A percentile compares a stretch with the other conserved stretches of the same genome.
These are phyloP conservation scores for Dacryopinax spathularia DNA, from an alignment of 768 basidiomycete species.

Conservation along the genomic window DNA sequence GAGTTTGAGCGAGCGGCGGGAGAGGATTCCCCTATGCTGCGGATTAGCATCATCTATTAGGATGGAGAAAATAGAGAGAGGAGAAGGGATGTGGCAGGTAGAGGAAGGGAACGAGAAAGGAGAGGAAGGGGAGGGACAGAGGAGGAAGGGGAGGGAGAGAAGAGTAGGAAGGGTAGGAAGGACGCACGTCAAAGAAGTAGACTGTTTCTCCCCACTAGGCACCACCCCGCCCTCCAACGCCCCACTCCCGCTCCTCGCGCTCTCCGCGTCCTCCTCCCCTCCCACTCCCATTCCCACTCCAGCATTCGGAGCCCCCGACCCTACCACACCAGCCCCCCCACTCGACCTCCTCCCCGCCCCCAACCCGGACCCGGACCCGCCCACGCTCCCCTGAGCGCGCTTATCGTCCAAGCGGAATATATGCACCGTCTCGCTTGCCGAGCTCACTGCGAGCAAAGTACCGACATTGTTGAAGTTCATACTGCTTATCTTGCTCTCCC, in stretches of 20 bases:
- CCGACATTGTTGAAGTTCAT: slow-evolving; percentile 74
- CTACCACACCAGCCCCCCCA: too few relatives aligned
- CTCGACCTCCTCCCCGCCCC: slow-evolving; percentile 14
- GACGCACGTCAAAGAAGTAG: not conserved
- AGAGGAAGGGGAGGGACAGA: not conserved
- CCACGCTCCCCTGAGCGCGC: slow-evolving; percentile 20
- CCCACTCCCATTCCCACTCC: slow-evolving; percentile 33
- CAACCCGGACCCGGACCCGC: slow-evolving; percentile 3
- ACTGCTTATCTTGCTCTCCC: slow-evolving; percentile 72
- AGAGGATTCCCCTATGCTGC: slow-evolving; percentile 5
- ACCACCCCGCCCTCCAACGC: slow-evolving; percentile 30
- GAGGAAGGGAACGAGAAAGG: too few relatives aligned
- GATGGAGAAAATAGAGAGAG: not conserved
- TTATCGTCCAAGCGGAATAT: slow-evolving; percentile 65
- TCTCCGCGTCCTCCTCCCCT: slow-evolving; percentile 40
- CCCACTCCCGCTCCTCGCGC: slow-evolving; percentile 25
- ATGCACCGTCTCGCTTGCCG: slow-evolving; percentile 90
- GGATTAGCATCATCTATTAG: not conserved
- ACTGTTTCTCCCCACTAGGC: not conserved
- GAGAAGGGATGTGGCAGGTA: not conserved
- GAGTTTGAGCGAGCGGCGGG: not conserved
- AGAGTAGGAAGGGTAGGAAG: not conserved
- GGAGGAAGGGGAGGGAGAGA: not conserved
- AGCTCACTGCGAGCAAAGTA: slow-evolving; percentile 76
- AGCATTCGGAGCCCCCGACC: slow-evolving; percentile 14